phyloP scores from a whole-genome alignment of 495 filamentous ascomycete genomes.

The Aspergillus sclerotioniger region DNA sequence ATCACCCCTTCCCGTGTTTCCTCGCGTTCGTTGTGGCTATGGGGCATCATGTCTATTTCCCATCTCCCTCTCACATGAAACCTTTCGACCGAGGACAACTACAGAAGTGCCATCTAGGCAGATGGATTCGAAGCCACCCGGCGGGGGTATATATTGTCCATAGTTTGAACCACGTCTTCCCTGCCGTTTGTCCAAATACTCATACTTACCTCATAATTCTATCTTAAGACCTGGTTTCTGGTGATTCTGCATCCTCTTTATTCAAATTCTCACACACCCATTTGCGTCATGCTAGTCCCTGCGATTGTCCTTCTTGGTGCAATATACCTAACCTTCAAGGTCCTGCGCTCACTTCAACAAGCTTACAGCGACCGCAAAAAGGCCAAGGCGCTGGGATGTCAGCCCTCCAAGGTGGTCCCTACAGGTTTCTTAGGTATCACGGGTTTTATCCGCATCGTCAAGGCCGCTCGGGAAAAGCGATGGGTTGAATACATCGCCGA shows the following conservation, averaged over 20 bases:
- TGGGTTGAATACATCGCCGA: conserved; percentile 36
- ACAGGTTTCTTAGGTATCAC: conserved; percentile 33
- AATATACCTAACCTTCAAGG: conserved; percentile 21
- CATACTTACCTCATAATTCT: too few relatives aligned
- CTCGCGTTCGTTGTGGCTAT: too few relatives aligned
- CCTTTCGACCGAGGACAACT: too few relatives aligned
- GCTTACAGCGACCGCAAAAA: conserved; percentile 28
- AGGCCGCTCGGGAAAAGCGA: conserved; percentile 30
- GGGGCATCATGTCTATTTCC: background rate
- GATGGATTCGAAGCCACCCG: too few relatives aligned
- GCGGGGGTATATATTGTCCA: too few relatives aligned
- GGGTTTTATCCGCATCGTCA: conserved; percentile 26
- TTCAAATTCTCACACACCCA: background rate
- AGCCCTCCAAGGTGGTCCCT: conserved; percentile 21
- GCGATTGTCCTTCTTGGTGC: conserved; percentile 19
- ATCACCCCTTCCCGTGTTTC: too few relatives aligned
- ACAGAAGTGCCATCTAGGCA: too few relatives aligned
- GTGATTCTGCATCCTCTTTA: background rate
- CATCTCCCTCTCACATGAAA: background rate
- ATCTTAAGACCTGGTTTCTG: background rate
- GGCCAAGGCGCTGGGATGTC: conserved; percentile 38
- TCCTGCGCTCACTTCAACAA: conserved; percentile 27
- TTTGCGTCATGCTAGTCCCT: conserved; percentile 24
- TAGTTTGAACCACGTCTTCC: too few relatives aligned
- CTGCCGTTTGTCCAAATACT: too few relatives aligned